These are phyloP conservation scores for Geotrichum fermentans DNA, from an alignment of 1,139 yeast species.

Conservation along the genomic window DNA sequence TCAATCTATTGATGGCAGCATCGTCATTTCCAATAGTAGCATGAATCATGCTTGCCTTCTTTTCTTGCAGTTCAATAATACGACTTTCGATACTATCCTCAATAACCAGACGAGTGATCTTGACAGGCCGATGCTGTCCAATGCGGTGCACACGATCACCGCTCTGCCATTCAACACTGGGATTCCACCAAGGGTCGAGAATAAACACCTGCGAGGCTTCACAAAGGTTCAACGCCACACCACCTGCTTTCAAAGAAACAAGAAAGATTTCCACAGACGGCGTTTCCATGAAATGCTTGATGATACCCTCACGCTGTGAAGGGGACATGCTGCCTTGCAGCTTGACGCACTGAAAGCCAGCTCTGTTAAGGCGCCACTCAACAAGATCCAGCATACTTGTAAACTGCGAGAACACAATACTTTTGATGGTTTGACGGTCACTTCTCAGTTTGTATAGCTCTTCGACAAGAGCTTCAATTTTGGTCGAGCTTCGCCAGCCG, in stretches of 20 bases:
- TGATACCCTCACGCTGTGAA: constrained; percentile 84
- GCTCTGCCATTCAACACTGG: constrained; percentile 96
- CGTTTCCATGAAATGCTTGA: constrained; percentile 85
- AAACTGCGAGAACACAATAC: constrained; percentile 94
- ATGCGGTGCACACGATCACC: constrained; percentile 98
- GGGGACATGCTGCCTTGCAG: constrained; percentile 97
- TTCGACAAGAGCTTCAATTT: constrained; percentile 92
- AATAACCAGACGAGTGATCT: constrained; percentile 84
- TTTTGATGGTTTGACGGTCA: constrained; percentile 81
- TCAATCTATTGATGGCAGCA: constrained; percentile 77
- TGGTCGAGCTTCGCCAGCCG: constrained; percentile 90
- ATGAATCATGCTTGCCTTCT: constrained; percentile 95
- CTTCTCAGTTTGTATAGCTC: constrained; percentile 83
- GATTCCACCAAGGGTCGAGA: constrained; percentile 99
- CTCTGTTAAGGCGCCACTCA: constrained; percentile 90
- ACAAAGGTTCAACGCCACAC: constrained; percentile 91
- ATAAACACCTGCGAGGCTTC: constrained; percentile 95
- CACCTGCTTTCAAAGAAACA: constrained; percentile 96
- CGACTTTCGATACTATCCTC: constrained; percentile 96
- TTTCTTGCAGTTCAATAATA: constrained; percentile 90
- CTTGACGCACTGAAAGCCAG: constrained; percentile 91
- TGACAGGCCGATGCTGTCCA: constrained; percentile 93
- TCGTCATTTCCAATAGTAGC: constrained; percentile 93
- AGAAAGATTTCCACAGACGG: constrained; percentile 87
- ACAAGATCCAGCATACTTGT: constrained; percentile 93